Percentiles rank a stretch among this genome's conserved stretches.
Evolutionary conservation across 2,329 filamentous ascomycete species (phyloP).

Genomic region (Aspergillus sojae): DNA sequence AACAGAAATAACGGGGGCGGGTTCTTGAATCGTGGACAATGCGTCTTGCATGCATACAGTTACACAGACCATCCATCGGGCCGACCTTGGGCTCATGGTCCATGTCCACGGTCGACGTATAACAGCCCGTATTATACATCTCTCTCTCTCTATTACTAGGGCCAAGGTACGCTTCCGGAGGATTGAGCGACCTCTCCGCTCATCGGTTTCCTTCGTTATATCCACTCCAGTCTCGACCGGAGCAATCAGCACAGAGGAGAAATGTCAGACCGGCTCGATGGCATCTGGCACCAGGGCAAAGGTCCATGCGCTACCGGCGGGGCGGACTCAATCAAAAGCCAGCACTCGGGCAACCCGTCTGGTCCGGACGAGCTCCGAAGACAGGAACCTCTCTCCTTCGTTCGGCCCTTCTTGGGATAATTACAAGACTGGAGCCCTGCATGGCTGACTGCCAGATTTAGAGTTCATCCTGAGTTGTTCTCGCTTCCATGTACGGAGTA

Average conservation of each 20-base stretch:
- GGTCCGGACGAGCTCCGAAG: constrained; percentile 22
- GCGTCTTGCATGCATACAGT: constrained; percentile 4
- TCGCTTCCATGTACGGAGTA: neutral
- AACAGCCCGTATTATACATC: neutral
- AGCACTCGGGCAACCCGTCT: constrained; percentile 22
- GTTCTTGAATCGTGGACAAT: neutral
- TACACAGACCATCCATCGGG: constrained; percentile 8
- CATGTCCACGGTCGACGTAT: neutral
- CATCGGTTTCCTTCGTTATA: constrained; percentile 8
- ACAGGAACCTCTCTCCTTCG: neutral
- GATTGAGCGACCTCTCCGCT: constrained; percentile 7
- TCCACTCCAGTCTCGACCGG: constrained; percentile 3
- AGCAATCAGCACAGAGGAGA: constrained; percentile 1
- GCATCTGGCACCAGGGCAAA: neutral
- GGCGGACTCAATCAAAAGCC: constrained; percentile 17
- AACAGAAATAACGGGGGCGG: neutral
- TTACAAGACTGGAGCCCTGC: neutral
- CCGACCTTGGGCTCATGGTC: neutral
- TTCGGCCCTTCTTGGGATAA: constrained; percentile 1
- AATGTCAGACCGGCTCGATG: neutral
- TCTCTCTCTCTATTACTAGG: neutral
- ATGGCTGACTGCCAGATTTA: constrained; percentile 2
- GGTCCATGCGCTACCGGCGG: constrained; percentile 16
- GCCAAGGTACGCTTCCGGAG: neutral
- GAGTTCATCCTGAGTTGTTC: neutral